These are phyloP conservation scores for Tolypocladium amazonense DNA, from an alignment of 2,329 filamentous ascomycete species.

Conservation along the genomic window DNA sequence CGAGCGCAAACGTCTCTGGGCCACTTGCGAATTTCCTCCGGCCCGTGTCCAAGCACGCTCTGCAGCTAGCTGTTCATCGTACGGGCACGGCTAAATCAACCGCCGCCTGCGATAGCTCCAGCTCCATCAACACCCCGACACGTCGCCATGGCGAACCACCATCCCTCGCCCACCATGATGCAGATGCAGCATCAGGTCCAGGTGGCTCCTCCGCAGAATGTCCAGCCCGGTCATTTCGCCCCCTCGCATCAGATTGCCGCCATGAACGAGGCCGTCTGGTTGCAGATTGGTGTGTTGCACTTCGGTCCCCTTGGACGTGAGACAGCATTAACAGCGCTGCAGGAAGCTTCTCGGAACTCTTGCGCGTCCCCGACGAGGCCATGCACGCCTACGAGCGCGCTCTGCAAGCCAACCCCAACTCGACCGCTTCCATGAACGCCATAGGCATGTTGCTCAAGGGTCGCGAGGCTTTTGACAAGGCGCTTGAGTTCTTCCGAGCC, in stretches of 20 bases:
- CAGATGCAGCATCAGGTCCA: slow-evolving; percentile 51
- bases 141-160: slow-evolving; percentile 60
- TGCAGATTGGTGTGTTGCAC: slow-evolving; percentile 73
- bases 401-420: slow-evolving; percentile 77
- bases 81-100: slow-evolving; percentile 1
- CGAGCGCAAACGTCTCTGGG: not conserved
- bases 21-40: not conserved
- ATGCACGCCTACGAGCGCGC: slow-evolving; percentile 87
- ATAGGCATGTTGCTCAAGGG: slow-evolving; percentile 87
- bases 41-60: slow-evolving; percentile 3
- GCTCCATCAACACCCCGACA: not conserved
- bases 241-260: slow-evolving; percentile 65
- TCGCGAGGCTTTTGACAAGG: slow-evolving; percentile 87
- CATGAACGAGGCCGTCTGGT: slow-evolving; percentile 83
- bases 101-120: slow-evolving; percentile 8
- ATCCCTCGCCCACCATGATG: slow-evolving; percentile 73
- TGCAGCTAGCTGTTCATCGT: slow-evolving; percentile 9
- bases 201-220: slow-evolving; percentile 43
- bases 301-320: not conserved
- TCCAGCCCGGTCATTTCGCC: slow-evolving; percentile 46
- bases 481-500: slow-evolving; percentile 83
- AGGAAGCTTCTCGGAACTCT: slow-evolving; percentile 80
- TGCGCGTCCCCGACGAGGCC: slow-evolving; percentile 82
- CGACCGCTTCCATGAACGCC: slow-evolving; percentile 83
- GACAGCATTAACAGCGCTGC: slow-evolving; percentile 2